A percentile compares a stretch with the other conserved stretches of the same genome.
These are phyloP conservation scores for Saccharomyces hybrid DNA, from an alignment of 1,139 yeast genomes.

Conservation along the genomic window DNA sequence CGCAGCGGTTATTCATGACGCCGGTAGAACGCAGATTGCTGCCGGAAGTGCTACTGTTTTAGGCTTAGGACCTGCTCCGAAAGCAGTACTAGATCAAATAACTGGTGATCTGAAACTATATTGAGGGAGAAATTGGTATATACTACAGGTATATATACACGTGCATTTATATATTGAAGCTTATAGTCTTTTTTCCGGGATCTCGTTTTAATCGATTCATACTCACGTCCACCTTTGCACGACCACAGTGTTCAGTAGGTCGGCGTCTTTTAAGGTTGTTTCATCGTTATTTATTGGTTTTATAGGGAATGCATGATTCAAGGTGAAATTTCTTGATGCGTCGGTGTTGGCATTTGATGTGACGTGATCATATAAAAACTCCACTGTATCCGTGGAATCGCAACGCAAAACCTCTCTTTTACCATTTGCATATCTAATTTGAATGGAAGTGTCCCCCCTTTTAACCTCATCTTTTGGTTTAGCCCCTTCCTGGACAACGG, in stretches of 20 bases:
- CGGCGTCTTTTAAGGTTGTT: constrained; percentile 62
- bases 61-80: constrained; percentile 96
- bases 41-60: constrained; percentile 93
- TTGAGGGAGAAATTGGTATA: constrained; percentile 28
- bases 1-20: constrained; percentile 80
- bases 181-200: neutral
- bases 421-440: constrained; percentile 82
- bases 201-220: neutral
- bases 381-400: constrained; percentile 58
- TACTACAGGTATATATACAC: neutral
- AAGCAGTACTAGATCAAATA: constrained; percentile 65
- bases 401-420: constrained; percentile 59
- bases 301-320: constrained; percentile 82
- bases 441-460: constrained; percentile 69
- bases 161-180: neutral
- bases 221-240: constrained; percentile 66
- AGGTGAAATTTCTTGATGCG: constrained; percentile 46
- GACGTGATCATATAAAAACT: constrained; percentile 63
- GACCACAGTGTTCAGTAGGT: constrained; percentile 75
- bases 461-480: constrained; percentile 30
- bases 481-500: constrained; percentile 14
- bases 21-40: constrained; percentile 93
- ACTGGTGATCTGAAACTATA: constrained; percentile 75
- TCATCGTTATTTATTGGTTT: constrained; percentile 56
- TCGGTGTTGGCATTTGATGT: constrained; percentile 37